A percentile compares a stretch with the other conserved stretches of the same genome.
phyloP scores from a whole-genome alignment of 352 stramenopile genomes.

The Globisporangium spinosum region DNA sequence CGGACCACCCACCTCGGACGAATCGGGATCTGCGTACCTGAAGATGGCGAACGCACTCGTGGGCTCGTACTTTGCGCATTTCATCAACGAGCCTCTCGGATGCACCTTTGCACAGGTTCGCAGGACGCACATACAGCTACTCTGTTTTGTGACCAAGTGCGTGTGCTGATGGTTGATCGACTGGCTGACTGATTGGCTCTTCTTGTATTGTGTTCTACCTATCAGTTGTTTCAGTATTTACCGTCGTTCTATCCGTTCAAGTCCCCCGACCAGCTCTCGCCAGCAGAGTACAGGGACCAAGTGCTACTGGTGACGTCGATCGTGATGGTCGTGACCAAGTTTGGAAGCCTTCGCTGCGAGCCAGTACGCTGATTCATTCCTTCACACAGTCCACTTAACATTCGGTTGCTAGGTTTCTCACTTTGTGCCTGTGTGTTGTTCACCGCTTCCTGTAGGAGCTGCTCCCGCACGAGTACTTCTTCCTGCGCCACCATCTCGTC shows the following conservation, averaged over 20 bases:
- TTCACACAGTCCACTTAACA: too few relatives aligned
- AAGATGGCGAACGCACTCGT: constrained; percentile 64
- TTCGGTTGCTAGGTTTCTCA: too few relatives aligned
- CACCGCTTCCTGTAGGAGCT: constrained; percentile 46
- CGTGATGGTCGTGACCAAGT: constrained; percentile 85
- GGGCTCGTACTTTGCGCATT: constrained; percentile 62
- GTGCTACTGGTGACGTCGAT: constrained; percentile 81
- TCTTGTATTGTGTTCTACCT: constrained; percentile 10
- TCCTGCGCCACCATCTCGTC: constrained; percentile 81
- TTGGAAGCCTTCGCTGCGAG: constrained; percentile 70
- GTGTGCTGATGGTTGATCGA: not conserved
- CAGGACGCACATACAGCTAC: not conserved
- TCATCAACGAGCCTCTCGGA: constrained; percentile 56
- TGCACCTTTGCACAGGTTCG: constrained; percentile 58
- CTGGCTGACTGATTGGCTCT: constrained; percentile 1
- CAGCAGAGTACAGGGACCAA: constrained; percentile 73
- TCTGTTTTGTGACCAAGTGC: not conserved
- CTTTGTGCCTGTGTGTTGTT: not conserved
- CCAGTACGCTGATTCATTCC: constrained; percentile 25
- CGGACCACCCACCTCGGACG: constrained; percentile 30
- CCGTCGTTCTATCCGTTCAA: constrained; percentile 84
- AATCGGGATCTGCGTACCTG: constrained; percentile 43
- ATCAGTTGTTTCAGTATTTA: constrained; percentile 69
- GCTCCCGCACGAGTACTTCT: constrained; percentile 90
- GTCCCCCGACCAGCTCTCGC: constrained; percentile 52